Evolutionary conservation across 768 basidiomycete species (phyloP), one percentile per base, ranked within the genome.

Genomic region (Dioszegia crocea): DNA sequence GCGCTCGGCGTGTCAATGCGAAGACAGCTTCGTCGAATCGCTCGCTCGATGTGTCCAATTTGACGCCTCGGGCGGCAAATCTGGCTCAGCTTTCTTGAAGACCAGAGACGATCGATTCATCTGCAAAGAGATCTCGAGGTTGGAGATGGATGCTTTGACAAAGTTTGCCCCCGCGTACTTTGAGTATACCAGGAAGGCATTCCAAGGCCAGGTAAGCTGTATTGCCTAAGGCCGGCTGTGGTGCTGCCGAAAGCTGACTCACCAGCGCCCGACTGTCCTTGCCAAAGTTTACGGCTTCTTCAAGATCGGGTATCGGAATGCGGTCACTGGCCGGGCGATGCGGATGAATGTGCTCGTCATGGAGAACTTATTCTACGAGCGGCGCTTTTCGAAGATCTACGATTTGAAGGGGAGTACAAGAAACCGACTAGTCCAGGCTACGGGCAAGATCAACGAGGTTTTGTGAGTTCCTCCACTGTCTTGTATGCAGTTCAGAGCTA

Each of bases 21-120:
- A 96, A 68, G 87, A 86, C 70, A 91, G 88, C 67, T 91, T 97
- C 79, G 84, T 98, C 40, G 92, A 97, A 74, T 92, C 90, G 0
- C 79, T 99, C 16, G 87, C 96, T 0, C 82, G 94, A 26, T 99
- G 96, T 74, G 84, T 94, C 62, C 94, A 94, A 74, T 99, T 93
- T 89, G 87, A 98, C 70, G 86, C 91, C 0, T 87, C 84, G 56
- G 96, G 96, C 23, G 96, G 96, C 8, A 97, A 98, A 75, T 96
- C 91, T 10, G 93, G 94, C 12, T 96, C 91, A 3, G 92, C 90
- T 0, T 98, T 99, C 78, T 78, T 98, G 65, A 98, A 98, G 78
- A 97, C 94, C 16, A 82, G 86, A 81, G 93, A 99, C 71, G 92
- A 98, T 75, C 91, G 96, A 5, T 98, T 98, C 81, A 96, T 99